Conservation (phyloP, 257 asterid genomes). For the Solanum pimpinellifolium region DNA sequence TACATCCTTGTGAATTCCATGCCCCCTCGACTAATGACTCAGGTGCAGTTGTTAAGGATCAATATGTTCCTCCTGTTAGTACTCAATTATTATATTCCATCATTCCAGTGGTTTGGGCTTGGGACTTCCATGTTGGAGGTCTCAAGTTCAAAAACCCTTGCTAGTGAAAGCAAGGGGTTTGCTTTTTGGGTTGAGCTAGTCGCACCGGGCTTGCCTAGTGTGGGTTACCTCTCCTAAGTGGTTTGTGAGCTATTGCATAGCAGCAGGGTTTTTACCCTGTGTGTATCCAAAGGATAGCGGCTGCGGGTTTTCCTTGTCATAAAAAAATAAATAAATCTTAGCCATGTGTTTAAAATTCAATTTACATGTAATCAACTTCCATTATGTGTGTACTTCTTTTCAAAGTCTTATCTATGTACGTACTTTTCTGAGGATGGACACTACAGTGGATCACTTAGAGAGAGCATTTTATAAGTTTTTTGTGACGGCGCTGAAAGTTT, state of each 20-base stretch:
- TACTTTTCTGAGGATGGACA: neutral
- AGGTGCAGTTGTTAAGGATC: neutral
- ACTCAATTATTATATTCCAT: neutral
- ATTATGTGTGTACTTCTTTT: neutral
- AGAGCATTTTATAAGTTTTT: neutral
- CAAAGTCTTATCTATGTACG: neutral
- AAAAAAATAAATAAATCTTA: neutral
- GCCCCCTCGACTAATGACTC: neutral
- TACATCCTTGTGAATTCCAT: neutral
- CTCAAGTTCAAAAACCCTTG: neutral
- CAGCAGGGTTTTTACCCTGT: neutral
- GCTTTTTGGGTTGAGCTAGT: neutral
- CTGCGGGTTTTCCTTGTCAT: neutral
- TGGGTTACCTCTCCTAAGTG: neutral
- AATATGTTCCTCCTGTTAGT: neutral
- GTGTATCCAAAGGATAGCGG: neutral
- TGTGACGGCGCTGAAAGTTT: neutral
- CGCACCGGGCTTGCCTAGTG: neutral
- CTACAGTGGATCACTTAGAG: neutral
- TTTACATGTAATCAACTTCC: neutral
- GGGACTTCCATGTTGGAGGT: neutral
- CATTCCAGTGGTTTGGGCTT: neutral
- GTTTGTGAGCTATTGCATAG: neutral
- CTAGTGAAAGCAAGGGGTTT: neutral
- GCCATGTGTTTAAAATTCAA: neutral